Evolutionary conservation across 192 early-diverging fungal species (phyloP).

Genomic region (Entomortierella lignicola): DNA sequence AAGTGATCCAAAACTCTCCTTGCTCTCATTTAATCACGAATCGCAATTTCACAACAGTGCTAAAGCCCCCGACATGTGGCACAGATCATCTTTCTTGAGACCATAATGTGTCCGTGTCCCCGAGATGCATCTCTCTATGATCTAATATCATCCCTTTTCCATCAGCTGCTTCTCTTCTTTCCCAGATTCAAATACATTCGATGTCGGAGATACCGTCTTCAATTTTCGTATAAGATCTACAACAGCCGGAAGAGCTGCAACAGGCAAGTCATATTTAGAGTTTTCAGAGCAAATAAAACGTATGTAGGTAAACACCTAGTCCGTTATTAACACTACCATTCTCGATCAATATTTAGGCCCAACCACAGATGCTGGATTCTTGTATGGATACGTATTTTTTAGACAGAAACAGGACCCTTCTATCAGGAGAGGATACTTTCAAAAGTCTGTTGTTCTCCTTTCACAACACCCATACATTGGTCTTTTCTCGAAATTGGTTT

Average conservation of each 20-base stretch:
- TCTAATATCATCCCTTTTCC: background rate
- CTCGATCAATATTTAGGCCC: constrained; percentile 48
- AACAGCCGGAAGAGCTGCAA: constrained; percentile 60
- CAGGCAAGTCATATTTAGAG: constrained; percentile 46
- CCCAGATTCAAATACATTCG: constrained; percentile 81
- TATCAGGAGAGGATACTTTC: constrained; percentile 92
- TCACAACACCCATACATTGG: constrained; percentile 92
- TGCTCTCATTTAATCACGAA: background rate
- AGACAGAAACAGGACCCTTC: constrained; percentile 88
- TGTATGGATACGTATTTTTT: constrained; percentile 96
- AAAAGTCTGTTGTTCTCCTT: constrained; percentile 90
- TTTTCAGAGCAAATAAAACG: too few relatives aligned
- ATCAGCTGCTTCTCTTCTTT: constrained; percentile 77
- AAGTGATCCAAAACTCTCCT: constrained; percentile 15
- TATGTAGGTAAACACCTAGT: too few relatives aligned
- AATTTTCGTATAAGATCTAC: constrained; percentile 78
- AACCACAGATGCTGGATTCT: constrained; percentile 66
- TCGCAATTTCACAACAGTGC: background rate
- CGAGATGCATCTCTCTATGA: background rate
- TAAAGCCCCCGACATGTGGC: constrained; percentile 1
- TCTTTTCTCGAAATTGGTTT: constrained; percentile 80
- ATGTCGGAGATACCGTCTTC: constrained; percentile 79
- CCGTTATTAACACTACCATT: background rate
- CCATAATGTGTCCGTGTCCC: background rate
- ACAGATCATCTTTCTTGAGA: background rate